Base-by-base conservation (phyloP, 2,329 filamentous ascomycete genomes). In the Alternaria angustiovoidea region DNA sequence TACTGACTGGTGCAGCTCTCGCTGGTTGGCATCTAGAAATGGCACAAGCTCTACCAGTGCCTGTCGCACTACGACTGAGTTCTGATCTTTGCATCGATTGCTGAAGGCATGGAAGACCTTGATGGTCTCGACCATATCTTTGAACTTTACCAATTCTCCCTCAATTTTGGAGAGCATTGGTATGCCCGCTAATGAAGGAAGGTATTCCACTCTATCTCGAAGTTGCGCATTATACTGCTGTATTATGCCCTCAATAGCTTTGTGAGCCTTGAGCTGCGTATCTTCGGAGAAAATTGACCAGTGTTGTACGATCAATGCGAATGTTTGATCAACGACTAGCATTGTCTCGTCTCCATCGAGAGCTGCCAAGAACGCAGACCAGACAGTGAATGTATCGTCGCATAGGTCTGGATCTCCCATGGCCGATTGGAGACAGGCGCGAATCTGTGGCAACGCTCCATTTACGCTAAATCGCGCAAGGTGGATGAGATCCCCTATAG, bases 401-500 rank as follows among this genome's bases (percentile, higher is more conserved):
- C 92, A 88, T n/a, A 99, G 84, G 47, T 90, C 86, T 44, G 89
- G 84, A 51, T 91, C 87, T 16, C 90, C 85, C 61, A 98, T 86
- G 0, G 93, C 93, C 22, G 93, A 93, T 63, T 96, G 88, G 12
- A 99, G 83, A 74, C 92, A 97, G n/a, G 94, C 93, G 66, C 93
- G 93, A 57, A 98, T 94, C 89, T 97, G 94, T 22, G 95, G 94
- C 41, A 97, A 84, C 51, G 92, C 95, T 68, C 90, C 88, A 62
- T 88, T 89, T 32, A 94, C 88, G 71, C 91, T 89, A 2, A 84
- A 84, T 69, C 88, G 90, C 44, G 92, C 91, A 49, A 96, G 83
- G 54, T 84, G 87, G 51, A 97, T 90, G 86, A 99, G 91, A 74
- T 96, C 92, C 67, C 93, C 91, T 74, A 99, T 90, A 5, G 92